phyloP scores from a whole-genome alignment of 2,329 filamentous ascomycete species.

The Bipolaris gigantea region DNA sequence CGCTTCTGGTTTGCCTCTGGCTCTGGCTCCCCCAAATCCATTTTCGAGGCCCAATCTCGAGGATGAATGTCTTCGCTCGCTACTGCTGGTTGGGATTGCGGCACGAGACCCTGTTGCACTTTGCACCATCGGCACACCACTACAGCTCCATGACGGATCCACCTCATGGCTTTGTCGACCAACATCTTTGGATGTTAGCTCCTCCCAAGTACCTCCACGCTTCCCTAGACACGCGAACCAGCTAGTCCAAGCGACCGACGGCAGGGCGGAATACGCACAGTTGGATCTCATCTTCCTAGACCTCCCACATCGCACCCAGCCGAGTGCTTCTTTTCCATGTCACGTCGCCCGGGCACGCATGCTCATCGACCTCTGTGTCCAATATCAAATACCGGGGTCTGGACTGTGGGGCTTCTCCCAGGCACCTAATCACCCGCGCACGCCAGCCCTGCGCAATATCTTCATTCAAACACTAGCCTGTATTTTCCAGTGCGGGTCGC shows the following conservation, averaged over 20 bases:
- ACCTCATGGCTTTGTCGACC: slow-evolving; percentile 41
- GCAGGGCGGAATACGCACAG: slow-evolving; percentile 45
- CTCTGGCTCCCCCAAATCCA: slow-evolving; percentile 34
- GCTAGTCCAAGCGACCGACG: slow-evolving; percentile 37
- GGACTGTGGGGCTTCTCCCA: slow-evolving; percentile 35
- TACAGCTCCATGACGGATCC: slow-evolving; percentile 38
- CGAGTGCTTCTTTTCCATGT: slow-evolving; percentile 31
- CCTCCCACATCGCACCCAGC: slow-evolving; percentile 31
- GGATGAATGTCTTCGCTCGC: slow-evolving; percentile 47
- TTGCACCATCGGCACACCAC: slow-evolving; percentile 41
- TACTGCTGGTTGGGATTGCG: slow-evolving; percentile 47
- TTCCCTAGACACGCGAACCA: slow-evolving; percentile 16
- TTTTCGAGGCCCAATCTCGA: slow-evolving; percentile 39
- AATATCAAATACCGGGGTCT: slow-evolving; percentile 25
- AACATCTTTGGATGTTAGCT: slow-evolving; percentile 26
- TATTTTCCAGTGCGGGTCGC: slow-evolving; percentile 45
- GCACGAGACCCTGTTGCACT: slow-evolving; percentile 47
- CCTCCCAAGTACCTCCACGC: slow-evolving; percentile 8
- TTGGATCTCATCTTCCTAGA: slow-evolving; percentile 47
- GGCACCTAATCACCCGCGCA: slow-evolving; percentile 35
- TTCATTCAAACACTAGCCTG: slow-evolving; percentile 49
- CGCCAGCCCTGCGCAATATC: slow-evolving; percentile 45
- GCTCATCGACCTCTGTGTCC: slow-evolving; percentile 42
- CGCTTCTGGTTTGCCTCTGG: slow-evolving; percentile 45
- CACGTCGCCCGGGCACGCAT: slow-evolving; percentile 37